Percentiles rank a stretch among this genome's conserved stretches.
phyloP scores from a whole-genome alignment of 2,329 filamentous ascomycete genomes.

The Arachnomyces sp. region DNA sequence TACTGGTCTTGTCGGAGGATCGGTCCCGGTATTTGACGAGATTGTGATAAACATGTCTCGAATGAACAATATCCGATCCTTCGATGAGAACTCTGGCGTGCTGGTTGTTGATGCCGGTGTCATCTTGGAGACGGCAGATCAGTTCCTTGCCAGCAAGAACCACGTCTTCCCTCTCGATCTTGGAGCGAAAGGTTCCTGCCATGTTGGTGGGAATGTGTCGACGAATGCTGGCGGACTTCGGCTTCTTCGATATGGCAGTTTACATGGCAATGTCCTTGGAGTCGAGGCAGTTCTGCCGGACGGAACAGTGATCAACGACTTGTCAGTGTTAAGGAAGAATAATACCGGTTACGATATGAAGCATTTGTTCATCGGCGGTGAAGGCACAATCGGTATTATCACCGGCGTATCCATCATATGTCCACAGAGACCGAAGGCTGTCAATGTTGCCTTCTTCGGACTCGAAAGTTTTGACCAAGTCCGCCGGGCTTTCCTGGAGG shows the following conservation, averaged over 20 bases:
- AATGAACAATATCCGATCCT: slow-evolving; percentile 86
- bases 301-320: slow-evolving; percentile 83
- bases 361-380: slow-evolving; percentile 90
- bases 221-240: slow-evolving; percentile 92
- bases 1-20: slow-evolving; percentile 90
- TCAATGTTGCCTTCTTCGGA: slow-evolving; percentile 93
- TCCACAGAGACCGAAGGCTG: slow-evolving; percentile 74
- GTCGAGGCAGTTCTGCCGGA: slow-evolving; percentile 90
- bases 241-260: slow-evolving; percentile 81
- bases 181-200: slow-evolving; percentile 95
- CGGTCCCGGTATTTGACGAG: slow-evolving; percentile 95
- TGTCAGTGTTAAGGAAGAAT: slow-evolving; percentile 87
- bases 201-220: slow-evolving; percentile 90
- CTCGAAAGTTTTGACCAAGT: slow-evolving; percentile 85
- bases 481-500: slow-evolving; percentile 76
- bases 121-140: slow-evolving; percentile 82
- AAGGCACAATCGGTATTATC: slow-evolving; percentile 91
- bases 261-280: slow-evolving; percentile 88
- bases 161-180: slow-evolving; percentile 94
- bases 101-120: slow-evolving; percentile 86
- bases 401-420: slow-evolving; percentile 85
- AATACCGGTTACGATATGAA: slow-evolving; percentile 98
- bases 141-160: slow-evolving; percentile 70
- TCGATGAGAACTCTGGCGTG: slow-evolving; percentile 87
- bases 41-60: slow-evolving; percentile 85